Base-by-base conservation (phyloP, 495 filamentous ascomycete genomes). In the Penicillium fimorum region DNA sequence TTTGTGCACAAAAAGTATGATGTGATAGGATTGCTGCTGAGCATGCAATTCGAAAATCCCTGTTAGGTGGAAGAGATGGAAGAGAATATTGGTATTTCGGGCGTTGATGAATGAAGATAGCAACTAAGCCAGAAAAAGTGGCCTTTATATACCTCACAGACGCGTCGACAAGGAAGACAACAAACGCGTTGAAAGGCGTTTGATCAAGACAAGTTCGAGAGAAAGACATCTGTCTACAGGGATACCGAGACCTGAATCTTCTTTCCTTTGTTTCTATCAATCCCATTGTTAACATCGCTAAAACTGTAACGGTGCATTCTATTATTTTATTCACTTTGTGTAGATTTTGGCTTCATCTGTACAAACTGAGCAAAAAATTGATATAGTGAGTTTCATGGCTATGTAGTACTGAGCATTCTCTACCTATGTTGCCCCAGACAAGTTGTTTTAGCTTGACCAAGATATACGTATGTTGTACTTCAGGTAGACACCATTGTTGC, bases 221-320 rank as follows among this genome's bases (percentile, higher is more conserved):
- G 29, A 48, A 48, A 35, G 46, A 10, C 11, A 10, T 3, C 22
- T 48, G 46, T 33, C 5, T 46, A 4, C 17, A 22, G n/a, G 8
- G 15, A 27, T 20, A 42, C 40, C 43, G 24, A 46, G 17, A 48
- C 17, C 20, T 48, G 17, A 4, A 3, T 18, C 17, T 48, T 8
- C 44, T 47, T 47, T 47, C 25, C 25, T 48, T 48, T 48, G 46
- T 48, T 32, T 13, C 30, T 15, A 1, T 48, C 9, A 33, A 48
- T 35, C n/a, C 30, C 46, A 33, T 48, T 48, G 30, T 33, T 33
- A 17, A 4, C 10, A 4, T 29, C n/a, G n/a, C 41, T 43, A 20
- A 30, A 27, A 47, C 44, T 2, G 25, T 30, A 30, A 47, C 25
- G 15, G 1, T 15, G 7, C 25, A 18, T 47, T n/a, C 17, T 43